Conservation (phyloP, 169 alveolate genomes). For the Babesia bovis region DNA sequence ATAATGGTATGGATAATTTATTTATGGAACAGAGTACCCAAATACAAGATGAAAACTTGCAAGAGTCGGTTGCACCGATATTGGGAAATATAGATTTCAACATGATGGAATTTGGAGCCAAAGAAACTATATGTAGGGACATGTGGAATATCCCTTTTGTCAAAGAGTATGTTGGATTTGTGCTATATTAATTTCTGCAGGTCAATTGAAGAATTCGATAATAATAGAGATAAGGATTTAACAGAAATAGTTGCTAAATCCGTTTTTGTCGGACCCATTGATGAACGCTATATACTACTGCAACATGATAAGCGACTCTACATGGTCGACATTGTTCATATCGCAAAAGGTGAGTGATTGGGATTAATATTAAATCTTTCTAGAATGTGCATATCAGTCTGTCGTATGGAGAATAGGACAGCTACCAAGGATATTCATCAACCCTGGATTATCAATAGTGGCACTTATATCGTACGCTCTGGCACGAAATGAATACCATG, state of each 20-base stretch:
- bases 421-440: slow-evolving; percentile 68
- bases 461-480: slow-evolving; percentile 65
- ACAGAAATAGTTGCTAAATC: slow-evolving; percentile 69
- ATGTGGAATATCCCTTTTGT: slow-evolving; percentile 42
- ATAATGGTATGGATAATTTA: neutral
- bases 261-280: slow-evolving; percentile 74
- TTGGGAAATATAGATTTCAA: slow-evolving; percentile 15
- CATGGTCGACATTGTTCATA: slow-evolving; percentile 64
- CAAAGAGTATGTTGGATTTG: slow-evolving; percentile 5
- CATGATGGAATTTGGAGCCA: slow-evolving; percentile 14
- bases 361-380: slow-evolving; percentile 4
- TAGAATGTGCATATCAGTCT: slow-evolving; percentile 71
- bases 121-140: slow-evolving; percentile 8
- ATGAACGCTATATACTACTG: slow-evolving; percentile 65
- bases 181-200: neutral
- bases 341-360: slow-evolving; percentile 44
- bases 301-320: slow-evolving; percentile 70
- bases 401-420: slow-evolving; percentile 74
- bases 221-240: slow-evolving; percentile 43
- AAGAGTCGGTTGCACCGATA: neutral
- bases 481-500: slow-evolving; percentile 18
- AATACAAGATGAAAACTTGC: neutral
- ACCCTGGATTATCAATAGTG: slow-evolving; percentile 63
- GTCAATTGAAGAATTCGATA: slow-evolving; percentile 26
- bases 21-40: neutral